phyloP scores from a whole-genome alignment of 345 rosid genomes.

The Aurinia saxatilis region DNA sequence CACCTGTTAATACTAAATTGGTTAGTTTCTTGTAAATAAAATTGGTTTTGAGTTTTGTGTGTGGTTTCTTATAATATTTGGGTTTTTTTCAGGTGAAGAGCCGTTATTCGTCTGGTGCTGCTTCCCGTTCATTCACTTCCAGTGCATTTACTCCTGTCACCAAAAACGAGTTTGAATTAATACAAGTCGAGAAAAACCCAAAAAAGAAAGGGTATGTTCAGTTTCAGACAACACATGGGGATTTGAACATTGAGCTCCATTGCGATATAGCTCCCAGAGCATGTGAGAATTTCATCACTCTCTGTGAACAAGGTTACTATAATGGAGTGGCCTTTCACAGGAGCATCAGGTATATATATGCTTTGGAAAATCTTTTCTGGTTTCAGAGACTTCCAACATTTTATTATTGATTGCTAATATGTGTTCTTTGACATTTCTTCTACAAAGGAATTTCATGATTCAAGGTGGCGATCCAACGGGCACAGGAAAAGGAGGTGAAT shows the following conservation, averaged over 20 bases:
- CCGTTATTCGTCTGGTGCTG: conserved; percentile 83
- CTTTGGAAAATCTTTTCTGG: background rate
- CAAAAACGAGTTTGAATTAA: conserved; percentile 66
- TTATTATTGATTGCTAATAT: background rate
- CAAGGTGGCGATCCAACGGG: conserved; percentile 99
- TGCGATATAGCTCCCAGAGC: conserved; percentile 89
- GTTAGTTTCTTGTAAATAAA: conserved; percentile 34
- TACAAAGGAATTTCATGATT: conserved; percentile 79
- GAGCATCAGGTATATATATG: conserved; percentile 50
- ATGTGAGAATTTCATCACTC: conserved; percentile 86
- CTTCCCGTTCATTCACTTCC: conserved; percentile 94
- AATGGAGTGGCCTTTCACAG: conserved; percentile 75
- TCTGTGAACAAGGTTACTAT: conserved; percentile 77
- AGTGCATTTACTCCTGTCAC: conserved; percentile 85
- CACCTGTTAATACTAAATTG: conserved; percentile 76
- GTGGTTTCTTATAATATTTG: background rate
- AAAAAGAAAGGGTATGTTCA: conserved; percentile 95
- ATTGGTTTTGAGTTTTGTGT: background rate
- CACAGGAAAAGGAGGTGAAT: conserved; percentile 85
- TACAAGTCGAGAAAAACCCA: conserved; percentile 89
- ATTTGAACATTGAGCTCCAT: conserved; percentile 89
- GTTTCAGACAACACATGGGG: conserved; percentile 83
- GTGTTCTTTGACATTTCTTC: background rate
- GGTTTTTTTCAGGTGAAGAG: conserved; percentile 59
- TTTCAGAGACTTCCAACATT: background rate